These are phyloP conservation scores for Capsella rubella DNA, from an alignment of 441 rosid species.

Conservation along the genomic window DNA sequence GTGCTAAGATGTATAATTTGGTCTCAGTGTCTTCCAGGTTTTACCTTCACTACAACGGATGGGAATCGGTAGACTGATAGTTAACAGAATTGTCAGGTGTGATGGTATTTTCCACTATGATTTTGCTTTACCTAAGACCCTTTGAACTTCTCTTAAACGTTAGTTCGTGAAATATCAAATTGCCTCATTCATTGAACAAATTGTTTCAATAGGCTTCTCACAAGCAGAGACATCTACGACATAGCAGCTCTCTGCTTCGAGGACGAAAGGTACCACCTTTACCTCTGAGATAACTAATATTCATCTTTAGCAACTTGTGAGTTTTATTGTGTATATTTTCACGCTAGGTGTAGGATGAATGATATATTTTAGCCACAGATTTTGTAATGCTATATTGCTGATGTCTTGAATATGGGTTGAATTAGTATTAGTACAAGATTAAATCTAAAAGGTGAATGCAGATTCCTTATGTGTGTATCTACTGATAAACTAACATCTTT, in stretches of 20 bases:
- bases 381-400: conserved; percentile 10
- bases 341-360: not conserved
- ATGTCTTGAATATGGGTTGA: not conserved
- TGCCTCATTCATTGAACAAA: conserved; percentile 3
- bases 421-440: conserved; percentile 1
- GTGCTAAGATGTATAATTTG: conserved; percentile 47
- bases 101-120: conserved; percentile 19
- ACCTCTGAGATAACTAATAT: not conserved
- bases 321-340: not conserved
- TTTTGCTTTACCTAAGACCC: conserved; percentile 10
- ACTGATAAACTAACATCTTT: not conserved
- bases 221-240: conserved; percentile 71
- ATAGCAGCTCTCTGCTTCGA: conserved; percentile 80
- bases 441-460: not conserved
- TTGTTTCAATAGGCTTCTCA: conserved; percentile 58
- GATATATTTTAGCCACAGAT: not conserved
- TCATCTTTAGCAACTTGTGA: conserved; percentile 15
- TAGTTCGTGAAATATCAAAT: conserved; percentile 6
- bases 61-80: conserved; percentile 84
- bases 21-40: conserved; percentile 71
- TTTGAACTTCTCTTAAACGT: not conserved
- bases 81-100: conserved; percentile 73
- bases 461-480: not conserved
- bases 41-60: conserved; percentile 65
- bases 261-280: conserved; percentile 62